Conservation (phyloP, 2,329 filamentous ascomycete genomes). For the Aspergillus fructus region DNA sequence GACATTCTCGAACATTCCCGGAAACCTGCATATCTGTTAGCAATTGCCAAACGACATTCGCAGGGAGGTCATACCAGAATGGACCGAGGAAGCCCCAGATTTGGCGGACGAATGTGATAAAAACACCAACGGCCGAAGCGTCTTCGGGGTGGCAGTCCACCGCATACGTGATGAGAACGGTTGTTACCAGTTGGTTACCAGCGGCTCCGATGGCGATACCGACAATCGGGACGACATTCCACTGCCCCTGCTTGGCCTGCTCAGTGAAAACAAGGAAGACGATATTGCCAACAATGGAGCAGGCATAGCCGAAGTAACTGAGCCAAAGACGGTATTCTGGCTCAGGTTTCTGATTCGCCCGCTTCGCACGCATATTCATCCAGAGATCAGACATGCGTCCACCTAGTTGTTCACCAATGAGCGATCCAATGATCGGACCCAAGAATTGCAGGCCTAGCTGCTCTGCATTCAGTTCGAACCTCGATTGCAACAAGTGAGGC, state of each 20-base stretch:
- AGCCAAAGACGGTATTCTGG: slow-evolving; percentile 61
- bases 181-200: slow-evolving; percentile 64
- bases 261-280: slow-evolving; percentile 58
- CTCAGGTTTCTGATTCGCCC: slow-evolving; percentile 38
- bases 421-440: slow-evolving; percentile 57
- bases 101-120: slow-evolving; percentile 57
- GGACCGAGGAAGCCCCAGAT: slow-evolving; percentile 41
- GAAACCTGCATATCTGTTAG: slow-evolving; percentile 30
- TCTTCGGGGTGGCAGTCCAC: slow-evolving; percentile 60
- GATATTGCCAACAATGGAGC: slow-evolving; percentile 55
- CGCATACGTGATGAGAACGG: slow-evolving; percentile 60
- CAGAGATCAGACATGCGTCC: slow-evolving; percentile 57
- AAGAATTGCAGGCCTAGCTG: slow-evolving; percentile 62
- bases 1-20: slow-evolving; percentile 35
- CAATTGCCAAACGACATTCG: neutral
- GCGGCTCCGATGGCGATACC: slow-evolving; percentile 54
- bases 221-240: slow-evolving; percentile 58
- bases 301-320: slow-evolving; percentile 53
- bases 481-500: slow-evolving; percentile 56
- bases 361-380: slow-evolving; percentile 48
- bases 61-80: slow-evolving; percentile 32
- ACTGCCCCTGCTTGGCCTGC: slow-evolving; percentile 46
- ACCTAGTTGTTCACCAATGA: slow-evolving; percentile 63
- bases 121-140: slow-evolving; percentile 59
- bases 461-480: slow-evolving; percentile 59